Evolutionary conservation across 371 early-diverging fungal genomes (phyloP), one percentile per base, ranked within the genome.

Genomic region (Haplosporangium sp.): DNA sequence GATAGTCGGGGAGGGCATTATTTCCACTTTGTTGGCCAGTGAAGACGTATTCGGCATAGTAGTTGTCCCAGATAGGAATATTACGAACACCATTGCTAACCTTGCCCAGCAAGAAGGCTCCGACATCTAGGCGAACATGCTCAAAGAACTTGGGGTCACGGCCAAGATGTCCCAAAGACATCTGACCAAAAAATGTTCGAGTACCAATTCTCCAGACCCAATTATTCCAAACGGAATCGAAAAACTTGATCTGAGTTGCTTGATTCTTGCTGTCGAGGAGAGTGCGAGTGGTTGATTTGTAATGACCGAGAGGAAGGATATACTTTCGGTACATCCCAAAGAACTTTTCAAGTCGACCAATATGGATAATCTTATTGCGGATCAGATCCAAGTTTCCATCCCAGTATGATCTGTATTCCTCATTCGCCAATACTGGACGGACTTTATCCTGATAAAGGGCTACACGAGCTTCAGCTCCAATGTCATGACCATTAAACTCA

Each of bases 111-210:
- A 81, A 47, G 64, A 81, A 81, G 6, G 82, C 82, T 2, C 82
- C 82, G 11, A 81, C 82, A 39, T 81, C 82, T 5, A 81, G 62
- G 40, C 69, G 82, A 56, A 81, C 82, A 20, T 81, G 82, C 52
- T 81, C 82, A 66, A 81, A 81, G 55, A 81, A 81, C 63, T 81
- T 81, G 58, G 82, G 82, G 50, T 81, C 82, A 37, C 82, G 75
- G 11, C 82, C 82, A 7, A 81, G 59, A 62, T 81, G 82, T 35
- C 82, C 82, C 2, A 81, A 37, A 10, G 82, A 81, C 82, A 81
- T 74, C 37, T 81, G 82, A 2, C 82, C 82, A 67, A 81, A 81
- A 67, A 81, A 81, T 45, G 68, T 20, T 27, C 82, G 71, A 13
- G 72, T 42, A 3, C 82, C 75, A 20, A 61, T 65, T 19, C 76